Evolutionary conservation across 805 yeast genomes (phyloP).

Genomic region (Cephaloascus albidus): DNA sequence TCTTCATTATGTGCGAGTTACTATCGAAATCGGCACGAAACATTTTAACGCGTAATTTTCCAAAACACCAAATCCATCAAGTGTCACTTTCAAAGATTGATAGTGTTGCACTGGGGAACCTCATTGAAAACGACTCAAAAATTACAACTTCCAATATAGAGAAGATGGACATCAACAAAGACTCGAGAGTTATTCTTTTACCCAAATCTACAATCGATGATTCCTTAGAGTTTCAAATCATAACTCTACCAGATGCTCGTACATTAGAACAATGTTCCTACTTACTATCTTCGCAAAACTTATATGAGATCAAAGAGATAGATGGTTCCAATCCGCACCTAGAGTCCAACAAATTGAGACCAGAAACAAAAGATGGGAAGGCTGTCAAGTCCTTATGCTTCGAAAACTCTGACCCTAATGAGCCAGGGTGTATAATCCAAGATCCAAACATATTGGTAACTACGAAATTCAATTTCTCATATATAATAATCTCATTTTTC

Average conservation of each 20-base stretch:
- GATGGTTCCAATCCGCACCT: conserved; percentile 10
- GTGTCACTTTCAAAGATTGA: too few relatives aligned
- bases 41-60: too few relatives aligned
- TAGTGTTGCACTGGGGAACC: too few relatives aligned
- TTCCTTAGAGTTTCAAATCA: not conserved
- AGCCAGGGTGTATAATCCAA: conserved; percentile 28
- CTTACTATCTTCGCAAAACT: conserved; percentile 4
- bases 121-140: too few relatives aligned
- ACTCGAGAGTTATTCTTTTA: not conserved
- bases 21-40: too few relatives aligned
- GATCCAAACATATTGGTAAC: conserved; percentile 28
- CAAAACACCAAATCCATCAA: too few relatives aligned
- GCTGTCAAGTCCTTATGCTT: conserved; percentile 32
- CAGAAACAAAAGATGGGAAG: conserved; percentile 12
- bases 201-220: not conserved
- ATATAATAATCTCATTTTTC: conserved; percentile 27
- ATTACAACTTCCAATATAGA: too few relatives aligned
- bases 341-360: conserved; percentile 4
- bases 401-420: conserved; percentile 1
- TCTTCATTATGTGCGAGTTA: too few relatives aligned
- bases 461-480: conserved; percentile 28
- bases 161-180: not conserved
- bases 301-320: conserved; percentile 16
- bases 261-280: conserved; percentile 2
- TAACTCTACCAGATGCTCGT: not conserved